These are phyloP conservation scores for Zasmidium angulare DNA, from an alignment of 2,329 filamentous ascomycete species.

Conservation along the genomic window DNA sequence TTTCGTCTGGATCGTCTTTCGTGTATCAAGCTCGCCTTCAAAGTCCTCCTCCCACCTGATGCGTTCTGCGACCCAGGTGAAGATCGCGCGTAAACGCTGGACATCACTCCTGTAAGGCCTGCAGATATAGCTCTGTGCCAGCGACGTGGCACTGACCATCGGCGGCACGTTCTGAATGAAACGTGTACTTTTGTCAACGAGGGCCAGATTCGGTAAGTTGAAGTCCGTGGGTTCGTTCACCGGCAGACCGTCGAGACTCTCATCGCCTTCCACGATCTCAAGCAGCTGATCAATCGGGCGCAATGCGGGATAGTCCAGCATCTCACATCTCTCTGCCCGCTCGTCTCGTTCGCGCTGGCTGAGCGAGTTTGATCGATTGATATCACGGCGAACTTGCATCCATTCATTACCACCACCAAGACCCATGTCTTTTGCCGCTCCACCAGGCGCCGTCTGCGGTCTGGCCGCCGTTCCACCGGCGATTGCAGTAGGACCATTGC, in stretches of 20 bases:
- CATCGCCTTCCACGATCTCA: conserved; percentile 83
- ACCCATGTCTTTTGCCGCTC: conserved; percentile 68
- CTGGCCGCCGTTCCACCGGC: conserved; percentile 47
- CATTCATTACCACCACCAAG: conserved; percentile 70
- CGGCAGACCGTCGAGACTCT: conserved; percentile 79
- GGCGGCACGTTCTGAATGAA: conserved; percentile 79
- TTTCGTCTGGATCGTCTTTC: conserved; percentile 78
- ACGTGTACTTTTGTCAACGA: conserved; percentile 94
- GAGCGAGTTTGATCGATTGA: conserved; percentile 91
- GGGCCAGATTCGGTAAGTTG: conserved; percentile 64
- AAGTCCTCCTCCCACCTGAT: conserved; percentile 95
- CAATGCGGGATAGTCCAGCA: conserved; percentile 87
- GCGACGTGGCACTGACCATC: conserved; percentile 74
- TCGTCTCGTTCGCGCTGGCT: conserved; percentile 86
- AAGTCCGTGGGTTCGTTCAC: conserved; percentile 84
- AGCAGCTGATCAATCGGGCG: conserved; percentile 87
- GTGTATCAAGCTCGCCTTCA: conserved; percentile 78
- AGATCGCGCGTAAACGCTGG: conserved; percentile 88
- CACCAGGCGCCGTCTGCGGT: conserved; percentile 27
- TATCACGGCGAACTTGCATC: conserved; percentile 95
- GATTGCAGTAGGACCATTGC: conserved; percentile 54
- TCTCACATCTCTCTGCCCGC: conserved; percentile 83
- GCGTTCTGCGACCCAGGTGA: conserved; percentile 95
- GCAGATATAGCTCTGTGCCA: conserved; percentile 91
- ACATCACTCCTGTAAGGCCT: conserved; percentile 92